phyloP scores from a whole-genome alignment of 441 rosid genomes.

The Eruca vesicaria region DNA sequence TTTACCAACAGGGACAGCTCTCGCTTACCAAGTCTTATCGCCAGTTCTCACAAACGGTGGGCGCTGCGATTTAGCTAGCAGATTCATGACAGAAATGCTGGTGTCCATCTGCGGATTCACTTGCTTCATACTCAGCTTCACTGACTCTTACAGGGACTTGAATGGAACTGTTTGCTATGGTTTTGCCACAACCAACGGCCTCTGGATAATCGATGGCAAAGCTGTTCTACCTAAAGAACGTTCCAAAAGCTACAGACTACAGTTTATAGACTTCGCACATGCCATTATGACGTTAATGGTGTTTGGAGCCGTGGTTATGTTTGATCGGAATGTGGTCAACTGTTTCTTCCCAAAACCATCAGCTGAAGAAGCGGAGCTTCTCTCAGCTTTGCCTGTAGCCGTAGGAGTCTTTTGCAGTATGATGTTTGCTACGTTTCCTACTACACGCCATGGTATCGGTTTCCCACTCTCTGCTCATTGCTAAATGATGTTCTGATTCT shows the following conservation, averaged over 20 bases:
- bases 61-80: conserved; percentile 50
- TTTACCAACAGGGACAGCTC: conserved; percentile 82
- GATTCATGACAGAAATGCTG: conserved; percentile 55
- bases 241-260: conserved; percentile 46
- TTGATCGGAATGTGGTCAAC: conserved; percentile 65
- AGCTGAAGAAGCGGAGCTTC: conserved; percentile 50
- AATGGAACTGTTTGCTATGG: conserved; percentile 68
- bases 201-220: conserved; percentile 81
- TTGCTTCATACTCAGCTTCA: conserved; percentile 66
- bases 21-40: conserved; percentile 71
- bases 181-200: conserved; percentile 57
- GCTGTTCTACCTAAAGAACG: conserved; percentile 50
- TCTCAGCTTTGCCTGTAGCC: conserved; percentile 68
- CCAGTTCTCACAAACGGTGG: conserved; percentile 77
- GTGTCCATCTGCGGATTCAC: conserved; percentile 68
- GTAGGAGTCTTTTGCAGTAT: conserved; percentile 68
- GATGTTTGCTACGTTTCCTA: conserved; percentile 78
- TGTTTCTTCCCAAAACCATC: conserved; percentile 82
- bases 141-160: conserved; percentile 67
- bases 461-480: conserved; percentile 45
- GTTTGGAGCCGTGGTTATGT: conserved; percentile 63
- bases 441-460: conserved; percentile 89
- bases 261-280: conserved; percentile 67
- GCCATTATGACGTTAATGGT: conserved; percentile 68
- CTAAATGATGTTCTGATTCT: conserved; percentile 24